These are phyloP conservation scores for Conringia planisiliqua DNA, from an alignment of 345 rosid genomes.

Conservation along the genomic window DNA sequence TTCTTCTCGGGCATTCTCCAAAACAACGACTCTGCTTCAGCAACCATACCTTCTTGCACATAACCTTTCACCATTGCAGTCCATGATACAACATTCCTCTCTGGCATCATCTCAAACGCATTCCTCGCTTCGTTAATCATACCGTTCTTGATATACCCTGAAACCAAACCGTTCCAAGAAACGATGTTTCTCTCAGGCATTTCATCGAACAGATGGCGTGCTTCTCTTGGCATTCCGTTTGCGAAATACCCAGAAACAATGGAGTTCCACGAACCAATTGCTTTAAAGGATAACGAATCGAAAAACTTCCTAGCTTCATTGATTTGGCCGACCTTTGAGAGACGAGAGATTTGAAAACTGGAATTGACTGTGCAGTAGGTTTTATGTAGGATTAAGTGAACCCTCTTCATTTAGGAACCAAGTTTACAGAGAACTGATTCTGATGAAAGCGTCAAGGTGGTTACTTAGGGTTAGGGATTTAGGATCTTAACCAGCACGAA, in stretches of 20 bases:
- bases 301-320: conserved; percentile 53
- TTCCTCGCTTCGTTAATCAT: conserved; percentile 53
- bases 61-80: conserved; percentile 73
- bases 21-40: conserved; percentile 59
- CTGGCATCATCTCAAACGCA: conserved; percentile 65
- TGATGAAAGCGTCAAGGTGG: not conserved
- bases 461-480: not conserved
- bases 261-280: conserved; percentile 61
- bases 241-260: conserved; percentile 52
- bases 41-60: conserved; percentile 52
- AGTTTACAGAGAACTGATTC: not conserved
- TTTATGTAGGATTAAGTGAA: conserved; percentile 30
- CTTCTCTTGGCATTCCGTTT: conserved; percentile 52
- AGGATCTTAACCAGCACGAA: not conserved
- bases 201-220: conserved; percentile 47
- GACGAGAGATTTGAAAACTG: conserved; percentile 47
- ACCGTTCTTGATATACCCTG: conserved; percentile 61
- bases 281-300: conserved; percentile 48
- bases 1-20: conserved; percentile 76
- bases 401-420: conserved; percentile 36
- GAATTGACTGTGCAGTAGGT: conserved; percentile 29
- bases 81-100: conserved; percentile 69
- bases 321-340: conserved; percentile 52
- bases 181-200: conserved; percentile 68
- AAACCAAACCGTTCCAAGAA: conserved; percentile 71